phyloP scores from a whole-genome alignment of 768 basidiomycete genomes.

The Cytidiella melzeri region DNA sequence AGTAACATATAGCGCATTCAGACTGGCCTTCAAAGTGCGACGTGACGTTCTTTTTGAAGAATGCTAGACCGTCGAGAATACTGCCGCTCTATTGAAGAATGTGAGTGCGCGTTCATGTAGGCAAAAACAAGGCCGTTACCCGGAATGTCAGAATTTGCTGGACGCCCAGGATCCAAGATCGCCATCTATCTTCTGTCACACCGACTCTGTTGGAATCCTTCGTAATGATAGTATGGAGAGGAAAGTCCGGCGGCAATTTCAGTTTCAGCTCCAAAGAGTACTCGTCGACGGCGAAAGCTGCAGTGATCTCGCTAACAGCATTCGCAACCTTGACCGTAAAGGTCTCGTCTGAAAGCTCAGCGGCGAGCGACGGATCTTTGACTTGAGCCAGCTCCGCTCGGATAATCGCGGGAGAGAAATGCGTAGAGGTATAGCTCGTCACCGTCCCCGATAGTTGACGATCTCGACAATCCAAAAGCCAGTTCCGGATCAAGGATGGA shows the following conservation, averaged over 20 bases:
- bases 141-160: slow-evolving; percentile 88
- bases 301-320: slow-evolving; percentile 75
- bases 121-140: slow-evolving; percentile 38
- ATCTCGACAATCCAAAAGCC: slow-evolving; percentile 86
- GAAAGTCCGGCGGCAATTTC: slow-evolving; percentile 86
- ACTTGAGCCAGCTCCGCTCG: slow-evolving; percentile 74
- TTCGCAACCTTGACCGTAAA: slow-evolving; percentile 71
- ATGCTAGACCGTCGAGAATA: slow-evolving; percentile 77
- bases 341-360: slow-evolving; percentile 69
- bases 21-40: slow-evolving; percentile 94
- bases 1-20: slow-evolving; percentile 96
- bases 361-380: slow-evolving; percentile 43
- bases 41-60: slow-evolving; percentile 93
- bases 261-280: slow-evolving; percentile 87
- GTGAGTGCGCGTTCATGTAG: neutral
- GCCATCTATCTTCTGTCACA: slow-evolving; percentile 85
- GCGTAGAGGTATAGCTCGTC: slow-evolving; percentile 68
- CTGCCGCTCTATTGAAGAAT: slow-evolving; percentile 64
- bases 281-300: slow-evolving; percentile 85
- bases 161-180: slow-evolving; percentile 88
- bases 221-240: slow-evolving; percentile 83
- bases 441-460: slow-evolving; percentile 77
- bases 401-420: slow-evolving; percentile 90
- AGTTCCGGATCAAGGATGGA: slow-evolving; percentile 79
- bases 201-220: slow-evolving; percentile 67